phyloP scores from a whole-genome alignment of 2,329 filamentous ascomycete species.

The Zelopaecilomyces penicillatus region DNA sequence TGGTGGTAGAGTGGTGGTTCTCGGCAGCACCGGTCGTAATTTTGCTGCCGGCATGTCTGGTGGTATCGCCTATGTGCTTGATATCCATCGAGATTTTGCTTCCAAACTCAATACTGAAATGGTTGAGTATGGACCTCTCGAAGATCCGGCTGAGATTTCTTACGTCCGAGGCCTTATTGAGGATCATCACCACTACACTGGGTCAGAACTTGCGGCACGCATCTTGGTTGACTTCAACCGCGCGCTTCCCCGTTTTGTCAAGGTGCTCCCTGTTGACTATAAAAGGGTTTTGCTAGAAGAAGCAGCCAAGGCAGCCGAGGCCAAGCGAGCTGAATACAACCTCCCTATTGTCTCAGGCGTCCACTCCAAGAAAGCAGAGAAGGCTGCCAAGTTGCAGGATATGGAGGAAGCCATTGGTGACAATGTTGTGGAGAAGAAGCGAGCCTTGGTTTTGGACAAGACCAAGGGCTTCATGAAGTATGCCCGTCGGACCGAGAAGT shows the following conservation, averaged over 20 bases:
- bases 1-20: constrained; percentile 78
- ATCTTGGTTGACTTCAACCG: constrained; percentile 93
- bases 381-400: constrained; percentile 64
- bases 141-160: constrained; percentile 81
- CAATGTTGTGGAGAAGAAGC: constrained; percentile 78
- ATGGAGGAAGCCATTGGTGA: constrained; percentile 90
- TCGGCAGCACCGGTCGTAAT: constrained; percentile 88
- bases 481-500: constrained; percentile 85
- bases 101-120: constrained; percentile 95
- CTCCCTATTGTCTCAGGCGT: constrained; percentile 68
- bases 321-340: constrained; percentile 76
- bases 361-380: constrained; percentile 53
- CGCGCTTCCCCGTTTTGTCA: constrained; percentile 82
- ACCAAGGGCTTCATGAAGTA: constrained; percentile 98
- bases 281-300: constrained; percentile 86
- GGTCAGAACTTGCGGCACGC: constrained; percentile 86
- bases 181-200: constrained; percentile 96
- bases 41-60: constrained; percentile 98
- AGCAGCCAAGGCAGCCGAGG: constrained; percentile 74
- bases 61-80: constrained; percentile 90
- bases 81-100: constrained; percentile 81
- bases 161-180: constrained; percentile 87
- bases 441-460: constrained; percentile 90
- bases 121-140: constrained; percentile 80
- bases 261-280: constrained; percentile 90